Percentiles rank a stretch among this genome's conserved stretches.
Conservation (phyloP, 2,329 filamentous ascomycete species). For the Pyrenochaeta sp. region DNA sequence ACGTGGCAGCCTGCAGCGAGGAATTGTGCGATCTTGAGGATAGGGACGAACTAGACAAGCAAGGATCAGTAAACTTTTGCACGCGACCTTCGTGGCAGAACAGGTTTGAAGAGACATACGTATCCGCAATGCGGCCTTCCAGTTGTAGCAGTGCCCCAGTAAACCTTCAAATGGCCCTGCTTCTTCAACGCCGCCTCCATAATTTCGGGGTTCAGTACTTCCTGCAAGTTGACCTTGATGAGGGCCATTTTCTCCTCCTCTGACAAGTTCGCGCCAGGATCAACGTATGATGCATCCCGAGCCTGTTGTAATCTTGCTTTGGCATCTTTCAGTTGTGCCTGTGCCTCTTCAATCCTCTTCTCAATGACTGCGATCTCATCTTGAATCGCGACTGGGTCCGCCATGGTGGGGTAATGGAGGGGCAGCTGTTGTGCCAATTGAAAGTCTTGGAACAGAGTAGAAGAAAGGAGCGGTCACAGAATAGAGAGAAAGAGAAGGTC, state of each 20-base stretch:
- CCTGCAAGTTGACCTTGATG: constrained; percentile 81
- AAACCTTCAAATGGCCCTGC: constrained; percentile 74
- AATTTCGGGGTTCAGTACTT: constrained; percentile 85
- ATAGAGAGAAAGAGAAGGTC: not conserved
- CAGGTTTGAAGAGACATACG: constrained; percentile 39
- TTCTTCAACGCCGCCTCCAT: constrained; percentile 77
- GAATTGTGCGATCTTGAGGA: constrained; percentile 89
- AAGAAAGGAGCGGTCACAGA: not conserved
- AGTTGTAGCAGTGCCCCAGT: constrained; percentile 89
- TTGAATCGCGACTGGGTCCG: constrained; percentile 39
- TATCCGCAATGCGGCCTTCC: constrained; percentile 91
- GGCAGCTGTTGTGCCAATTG: constrained; percentile 24
- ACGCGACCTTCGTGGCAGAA: not conserved
- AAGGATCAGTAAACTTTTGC: constrained; percentile 11
- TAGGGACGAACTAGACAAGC: constrained; percentile 71
- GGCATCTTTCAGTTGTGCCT: constrained; percentile 41
- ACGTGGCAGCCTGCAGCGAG: constrained; percentile 85
- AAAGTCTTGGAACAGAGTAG: not conserved
- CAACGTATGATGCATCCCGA: constrained; percentile 23
- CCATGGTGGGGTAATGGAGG: constrained; percentile 41
- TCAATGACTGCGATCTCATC: constrained; percentile 44
- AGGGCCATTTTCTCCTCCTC: constrained; percentile 73
- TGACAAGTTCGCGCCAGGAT: constrained; percentile 48
- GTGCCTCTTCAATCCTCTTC: constrained; percentile 42
- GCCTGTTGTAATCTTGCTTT: constrained; percentile 38